Base-by-base conservation (phyloP, 2,329 filamentous ascomycete species). In the Emergomyces orientalis region DNA sequence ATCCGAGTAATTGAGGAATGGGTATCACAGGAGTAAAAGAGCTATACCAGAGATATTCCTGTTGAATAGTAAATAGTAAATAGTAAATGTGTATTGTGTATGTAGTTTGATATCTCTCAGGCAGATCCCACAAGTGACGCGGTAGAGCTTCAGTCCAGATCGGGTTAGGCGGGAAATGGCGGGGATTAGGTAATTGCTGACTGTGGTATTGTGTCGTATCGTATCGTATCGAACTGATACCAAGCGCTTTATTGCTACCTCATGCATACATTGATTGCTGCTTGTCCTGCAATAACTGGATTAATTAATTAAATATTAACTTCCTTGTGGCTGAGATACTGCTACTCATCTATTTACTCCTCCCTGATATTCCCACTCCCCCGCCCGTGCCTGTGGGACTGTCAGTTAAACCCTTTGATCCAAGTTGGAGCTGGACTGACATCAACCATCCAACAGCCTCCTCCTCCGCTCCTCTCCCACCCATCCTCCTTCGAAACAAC, bases 401-500 rank as follows among this genome's bases (percentile, higher is more conserved):
- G 14, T 32, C 27, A 11, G 27, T n/a, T 54, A 30, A 47, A 22
- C 22, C n/a, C 7, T 25, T 25, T 13, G 3, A 25, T 49, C 22
- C 8, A 49, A 49, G 45, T n/a, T 49, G 51, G 51, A 34, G 27
- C 51, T 27, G 51, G 49, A 13, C 22, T 54, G 17, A 34, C 22
- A 61, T 55, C 58, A 41, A 43, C 59, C 22, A 43, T 47, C 32
- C 8, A 25, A 19, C 58, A 65, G 60, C 67, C 65, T 66, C 65
- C 13, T n/a, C 32, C 22, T 9, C 61, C 27, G 51, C 63, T 67
- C 63, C 63, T 63, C 60, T 64, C 60, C 57, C 57, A 57, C 59
- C 62, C 54, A 54, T 63, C 65, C 64, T 49, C 60, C 61, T 59
- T 58, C 56, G 62, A 65, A 67, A 66, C 55, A 60, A 55, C 59